phyloP scores from a whole-genome alignment of 805 yeast species.

The Candida namnaoensis region DNA sequence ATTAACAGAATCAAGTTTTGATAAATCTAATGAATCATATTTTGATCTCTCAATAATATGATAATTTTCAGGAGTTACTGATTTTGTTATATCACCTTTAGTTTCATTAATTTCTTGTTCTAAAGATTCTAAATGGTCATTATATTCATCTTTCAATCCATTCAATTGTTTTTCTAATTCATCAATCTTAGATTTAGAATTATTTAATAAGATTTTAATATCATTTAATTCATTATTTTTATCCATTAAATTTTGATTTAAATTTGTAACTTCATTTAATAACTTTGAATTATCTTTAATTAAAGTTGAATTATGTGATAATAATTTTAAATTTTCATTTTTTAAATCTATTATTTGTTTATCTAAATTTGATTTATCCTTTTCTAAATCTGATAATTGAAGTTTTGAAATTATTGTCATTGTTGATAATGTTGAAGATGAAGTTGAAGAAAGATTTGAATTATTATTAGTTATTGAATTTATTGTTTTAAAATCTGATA shows the following conservation, averaged over 20 bases:
- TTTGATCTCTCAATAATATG: constrained; percentile 5
- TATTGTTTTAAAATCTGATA: not conserved
- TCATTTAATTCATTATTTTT: constrained; percentile 2
- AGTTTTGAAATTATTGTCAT: no score
- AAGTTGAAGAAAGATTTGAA: not conserved
- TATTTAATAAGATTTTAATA: constrained; percentile 6
- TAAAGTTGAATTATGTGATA: no score
- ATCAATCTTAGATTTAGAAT: not conserved
- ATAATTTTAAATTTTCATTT: not conserved
- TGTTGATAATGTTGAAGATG: not conserved
- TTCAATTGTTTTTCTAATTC: not conserved
- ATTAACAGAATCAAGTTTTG: constrained; percentile 19
- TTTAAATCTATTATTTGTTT: not conserved
- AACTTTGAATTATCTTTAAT: no score
- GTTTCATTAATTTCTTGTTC: constrained; percentile 1
- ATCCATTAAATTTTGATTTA: not conserved
- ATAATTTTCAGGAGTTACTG: constrained; percentile 15
- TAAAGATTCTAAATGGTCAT: not conserved
- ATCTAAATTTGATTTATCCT: not conserved
- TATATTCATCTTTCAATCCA: not conserved
- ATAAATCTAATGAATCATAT: constrained; percentile 15
- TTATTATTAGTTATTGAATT: not conserved
- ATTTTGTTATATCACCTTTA: constrained; percentile 16
- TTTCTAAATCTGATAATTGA: not conserved
- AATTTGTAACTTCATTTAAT: not conserved